Conservation (phyloP, 768 basidiomycete genomes). For the Neoboletus brunneissimus region DNA sequence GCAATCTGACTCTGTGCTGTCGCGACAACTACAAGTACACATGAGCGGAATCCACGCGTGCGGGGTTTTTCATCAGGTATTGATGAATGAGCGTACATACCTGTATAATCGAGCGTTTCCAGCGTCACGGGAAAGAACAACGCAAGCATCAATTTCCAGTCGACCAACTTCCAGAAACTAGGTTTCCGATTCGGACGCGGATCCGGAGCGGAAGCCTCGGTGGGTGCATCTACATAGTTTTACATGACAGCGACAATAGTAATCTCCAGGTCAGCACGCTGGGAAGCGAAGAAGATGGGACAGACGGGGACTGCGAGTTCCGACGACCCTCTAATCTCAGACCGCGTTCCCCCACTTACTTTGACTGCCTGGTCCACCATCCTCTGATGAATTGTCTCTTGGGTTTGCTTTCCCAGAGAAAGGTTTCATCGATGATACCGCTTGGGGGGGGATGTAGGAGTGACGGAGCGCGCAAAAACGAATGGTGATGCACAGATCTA, state of each 20-base stretch:
- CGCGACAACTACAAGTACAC: slow-evolving; percentile 40
- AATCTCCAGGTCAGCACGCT: background rate
- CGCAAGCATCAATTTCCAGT: slow-evolving; percentile 34
- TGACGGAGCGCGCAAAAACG: background rate
- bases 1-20: slow-evolving; percentile 53
- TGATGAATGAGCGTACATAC: slow-evolving; percentile 1
- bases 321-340: background rate
- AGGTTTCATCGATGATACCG: slow-evolving; percentile 8
- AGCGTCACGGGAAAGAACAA: slow-evolving; percentile 42
- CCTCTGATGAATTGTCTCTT: background rate
- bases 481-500: background rate
- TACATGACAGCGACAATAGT: background rate
- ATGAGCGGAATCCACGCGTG: background rate
- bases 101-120: slow-evolving; percentile 36
- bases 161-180: slow-evolving; percentile 27
- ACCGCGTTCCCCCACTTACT: background rate
- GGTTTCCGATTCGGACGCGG: background rate
- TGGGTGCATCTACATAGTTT: background rate
- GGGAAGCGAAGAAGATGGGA: background rate
- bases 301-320: background rate
- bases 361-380: background rate
- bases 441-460: background rate
- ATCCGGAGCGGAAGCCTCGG: background rate
- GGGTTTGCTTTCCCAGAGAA: slow-evolving; percentile 3
- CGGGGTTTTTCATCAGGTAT: background rate